phyloP scores from a whole-genome alignment of 2,329 filamentous ascomycete genomes.

The Coniochaeta sp. region DNA sequence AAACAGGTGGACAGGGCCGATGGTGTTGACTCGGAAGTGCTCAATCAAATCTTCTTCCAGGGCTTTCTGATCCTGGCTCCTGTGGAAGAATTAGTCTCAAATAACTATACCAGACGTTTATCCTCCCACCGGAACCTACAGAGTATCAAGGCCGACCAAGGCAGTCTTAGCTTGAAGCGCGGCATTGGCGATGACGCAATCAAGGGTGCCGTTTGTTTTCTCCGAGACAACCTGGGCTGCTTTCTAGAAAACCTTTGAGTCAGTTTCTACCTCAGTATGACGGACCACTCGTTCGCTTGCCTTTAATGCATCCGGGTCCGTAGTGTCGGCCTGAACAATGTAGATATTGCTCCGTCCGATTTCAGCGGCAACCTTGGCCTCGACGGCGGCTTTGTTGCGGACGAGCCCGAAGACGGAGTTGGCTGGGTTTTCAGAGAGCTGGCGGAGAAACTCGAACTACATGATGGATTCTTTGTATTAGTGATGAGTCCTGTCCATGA shows the following conservation, averaged over 20 bases:
- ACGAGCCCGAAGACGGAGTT: conserved; percentile 37
- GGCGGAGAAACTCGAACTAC: conserved; percentile 14
- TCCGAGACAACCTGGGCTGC: conserved; percentile 3
- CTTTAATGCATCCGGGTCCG: conserved; percentile 2
- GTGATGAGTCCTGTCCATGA: neutral
- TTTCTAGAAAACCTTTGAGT: conserved; percentile 1
- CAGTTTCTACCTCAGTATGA: neutral
- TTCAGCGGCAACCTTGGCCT: conserved; percentile 3
- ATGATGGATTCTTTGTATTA: neutral
- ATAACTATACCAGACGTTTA: neutral
- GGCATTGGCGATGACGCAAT: conserved; percentile 4
- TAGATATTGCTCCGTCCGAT: conserved; percentile 2
- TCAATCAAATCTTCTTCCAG: conserved; percentile 2
- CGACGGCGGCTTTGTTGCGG: conserved; percentile 16
- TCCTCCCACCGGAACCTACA: neutral
- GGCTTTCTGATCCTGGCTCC: conserved; percentile 2
- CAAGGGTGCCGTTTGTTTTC: conserved; percentile 2
- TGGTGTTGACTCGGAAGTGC: conserved; percentile 38
- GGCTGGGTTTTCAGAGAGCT: conserved; percentile 31
- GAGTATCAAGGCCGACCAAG: conserved; percentile 4
- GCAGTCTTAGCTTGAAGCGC: conserved; percentile 5
- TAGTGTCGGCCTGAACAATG: conserved; percentile 4
- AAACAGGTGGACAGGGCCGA: conserved; percentile 45
- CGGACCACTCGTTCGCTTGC: conserved; percentile 2
- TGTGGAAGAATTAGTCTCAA: conserved; percentile 2